Evolutionary conservation across 2,329 filamentous ascomycete species (phyloP).

Genomic region (Trichoderma lentiforme): DNA sequence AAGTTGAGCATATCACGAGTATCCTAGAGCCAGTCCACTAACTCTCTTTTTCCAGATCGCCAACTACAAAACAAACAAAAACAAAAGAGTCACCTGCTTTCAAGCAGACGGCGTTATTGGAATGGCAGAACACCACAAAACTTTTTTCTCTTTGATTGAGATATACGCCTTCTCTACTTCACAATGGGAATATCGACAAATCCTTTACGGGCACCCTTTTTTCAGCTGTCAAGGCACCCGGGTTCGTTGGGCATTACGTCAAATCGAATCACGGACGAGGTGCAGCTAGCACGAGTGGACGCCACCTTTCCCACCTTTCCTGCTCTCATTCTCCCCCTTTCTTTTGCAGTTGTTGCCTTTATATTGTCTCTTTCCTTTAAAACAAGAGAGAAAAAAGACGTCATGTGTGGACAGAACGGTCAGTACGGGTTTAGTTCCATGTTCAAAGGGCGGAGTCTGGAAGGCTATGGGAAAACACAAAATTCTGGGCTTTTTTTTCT

Average conservation of each 20-base stretch:
- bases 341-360: not conserved
- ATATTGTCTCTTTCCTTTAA: not conserved
- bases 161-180: not conserved
- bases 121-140: not conserved
- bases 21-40: not conserved
- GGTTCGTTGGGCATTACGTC: not conserved
- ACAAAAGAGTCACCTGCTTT: not conserved
- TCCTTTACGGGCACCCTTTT: not conserved
- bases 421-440: not conserved
- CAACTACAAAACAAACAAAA: not conserved
- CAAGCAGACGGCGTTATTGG: not conserved
- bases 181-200: not conserved
- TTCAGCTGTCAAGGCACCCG: not conserved
- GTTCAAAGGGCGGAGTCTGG: constrained; percentile 8
- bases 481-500: not conserved
- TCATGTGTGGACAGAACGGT: not conserved
- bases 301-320: not conserved
- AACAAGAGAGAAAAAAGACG: not conserved
- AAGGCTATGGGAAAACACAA: not conserved
- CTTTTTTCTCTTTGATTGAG: not conserved
- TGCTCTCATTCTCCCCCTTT: not conserved
- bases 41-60: not conserved
- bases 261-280: not conserved
- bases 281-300: not conserved
- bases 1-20: not conserved